A percentile compares a stretch with the other conserved stretches of the same genome.
phyloP scores from a whole-genome alignment of 331 rosid genomes.

The Cydonia oblonga region DNA sequence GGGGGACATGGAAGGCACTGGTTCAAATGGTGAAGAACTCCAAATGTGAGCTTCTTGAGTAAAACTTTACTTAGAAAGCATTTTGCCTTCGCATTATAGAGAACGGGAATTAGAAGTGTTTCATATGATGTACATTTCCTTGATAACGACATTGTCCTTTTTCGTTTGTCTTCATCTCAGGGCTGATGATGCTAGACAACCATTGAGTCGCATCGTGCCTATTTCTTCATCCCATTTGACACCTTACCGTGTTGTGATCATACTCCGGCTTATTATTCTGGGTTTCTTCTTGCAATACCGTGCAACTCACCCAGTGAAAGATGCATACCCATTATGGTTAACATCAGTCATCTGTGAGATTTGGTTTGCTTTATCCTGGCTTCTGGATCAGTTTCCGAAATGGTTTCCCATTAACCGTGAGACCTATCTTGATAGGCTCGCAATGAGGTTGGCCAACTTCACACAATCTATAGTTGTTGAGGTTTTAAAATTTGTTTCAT shows the following conservation, averaged over 20 bases:
- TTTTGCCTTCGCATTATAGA: neutral
- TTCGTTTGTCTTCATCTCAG: conserved; percentile 27
- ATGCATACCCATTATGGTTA: conserved; percentile 87
- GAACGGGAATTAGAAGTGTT: neutral
- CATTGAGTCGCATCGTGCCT: conserved; percentile 90
- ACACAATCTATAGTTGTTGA: neutral
- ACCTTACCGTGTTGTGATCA: conserved; percentile 84
- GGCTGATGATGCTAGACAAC: conserved; percentile 94
- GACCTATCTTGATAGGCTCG: conserved; percentile 86
- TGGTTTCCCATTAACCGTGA: conserved; percentile 93
- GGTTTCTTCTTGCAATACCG: conserved; percentile 95
- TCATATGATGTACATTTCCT: neutral
- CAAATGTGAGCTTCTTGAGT: conserved; percentile 49
- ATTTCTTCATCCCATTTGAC: conserved; percentile 79
- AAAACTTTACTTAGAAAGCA: neutral
- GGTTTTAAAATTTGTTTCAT: neutral
- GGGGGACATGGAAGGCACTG: conserved; percentile 93
- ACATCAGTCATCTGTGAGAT: conserved; percentile 97
- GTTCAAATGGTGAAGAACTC: conserved; percentile 96
- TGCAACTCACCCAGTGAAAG: conserved; percentile 87
- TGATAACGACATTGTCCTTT: neutral
- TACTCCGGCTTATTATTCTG: conserved; percentile 88
- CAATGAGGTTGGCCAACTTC: conserved; percentile 50
- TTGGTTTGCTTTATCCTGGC: conserved; percentile 98
- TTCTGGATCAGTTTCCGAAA: conserved; percentile 98